Percentiles rank a stretch among this genome's conserved stretches.
phyloP scores from a whole-genome alignment of 192 early-diverging fungal genomes.

The Backusella macrospora region DNA sequence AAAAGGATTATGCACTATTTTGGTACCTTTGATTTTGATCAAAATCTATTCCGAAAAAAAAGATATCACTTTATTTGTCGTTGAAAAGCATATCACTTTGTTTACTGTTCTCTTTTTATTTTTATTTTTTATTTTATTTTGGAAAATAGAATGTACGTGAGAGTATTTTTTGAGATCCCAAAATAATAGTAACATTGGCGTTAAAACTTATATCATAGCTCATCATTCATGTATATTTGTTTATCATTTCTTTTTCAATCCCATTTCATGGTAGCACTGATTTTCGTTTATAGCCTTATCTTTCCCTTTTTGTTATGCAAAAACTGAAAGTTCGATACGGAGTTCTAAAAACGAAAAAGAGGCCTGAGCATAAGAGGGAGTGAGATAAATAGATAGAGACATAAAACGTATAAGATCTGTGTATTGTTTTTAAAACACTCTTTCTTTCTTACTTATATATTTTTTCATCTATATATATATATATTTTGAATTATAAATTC shows the following conservation, averaged over 20 bases:
- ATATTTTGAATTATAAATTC: neutral
- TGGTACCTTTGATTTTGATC: too few species aligned
- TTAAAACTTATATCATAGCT: too few species aligned
- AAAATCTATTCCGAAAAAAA: too few species aligned
- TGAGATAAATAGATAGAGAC: neutral
- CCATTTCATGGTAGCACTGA: neutral
- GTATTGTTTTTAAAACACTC: neutral
- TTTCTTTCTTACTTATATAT: neutral
- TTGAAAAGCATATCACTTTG: too few species aligned
- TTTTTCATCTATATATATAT: too few species aligned
- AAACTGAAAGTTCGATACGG: neutral
- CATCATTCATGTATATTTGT: neutral
- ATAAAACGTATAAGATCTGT: neutral
- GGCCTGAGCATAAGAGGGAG: neutral
- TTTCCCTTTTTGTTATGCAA: neutral
- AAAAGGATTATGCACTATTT: too few species aligned
- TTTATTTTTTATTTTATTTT: too few species aligned
- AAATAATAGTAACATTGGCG: too few species aligned
- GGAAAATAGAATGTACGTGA: too few species aligned
- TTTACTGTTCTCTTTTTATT: too few species aligned
- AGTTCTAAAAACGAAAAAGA: neutral
- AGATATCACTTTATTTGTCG: too few species aligned
- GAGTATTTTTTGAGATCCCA: too few species aligned
- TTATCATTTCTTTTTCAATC: neutral
- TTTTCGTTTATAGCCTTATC: slow-evolving; percentile 1